Evolutionary conservation across 2,329 filamentous ascomycete species (phyloP).

Genomic region (Aspergillus viridinutans): DNA sequence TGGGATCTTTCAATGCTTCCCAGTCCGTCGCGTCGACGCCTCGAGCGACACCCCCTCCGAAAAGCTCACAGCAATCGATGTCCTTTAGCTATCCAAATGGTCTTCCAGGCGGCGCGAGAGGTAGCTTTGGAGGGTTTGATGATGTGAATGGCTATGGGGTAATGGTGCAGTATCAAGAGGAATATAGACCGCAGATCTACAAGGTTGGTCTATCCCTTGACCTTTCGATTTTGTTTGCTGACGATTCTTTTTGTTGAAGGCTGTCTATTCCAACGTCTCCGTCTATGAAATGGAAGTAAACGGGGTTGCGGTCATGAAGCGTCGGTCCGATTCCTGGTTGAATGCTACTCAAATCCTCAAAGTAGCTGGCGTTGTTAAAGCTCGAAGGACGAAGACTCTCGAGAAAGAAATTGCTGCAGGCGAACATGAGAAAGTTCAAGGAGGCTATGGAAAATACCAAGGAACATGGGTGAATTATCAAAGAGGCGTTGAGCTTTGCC

Average conservation of each 20-base stretch:
- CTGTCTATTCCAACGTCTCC: conserved; percentile 89
- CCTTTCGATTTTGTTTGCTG: conserved; percentile 6
- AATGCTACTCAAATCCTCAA: conserved; percentile 99
- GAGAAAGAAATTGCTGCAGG: conserved; percentile 97
- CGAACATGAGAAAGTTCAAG: conserved; percentile 97
- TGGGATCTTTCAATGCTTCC: conserved; percentile 41
- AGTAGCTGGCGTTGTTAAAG: conserved; percentile 94
- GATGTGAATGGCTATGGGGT: conserved; percentile 39
- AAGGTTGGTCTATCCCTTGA: conserved; percentile 31
- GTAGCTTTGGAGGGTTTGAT: conserved; percentile 37
- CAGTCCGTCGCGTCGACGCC: conserved; percentile 45
- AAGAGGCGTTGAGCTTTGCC: conserved; percentile 85
- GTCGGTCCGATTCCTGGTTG: conserved; percentile 89
- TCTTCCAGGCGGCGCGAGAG: conserved; percentile 27
- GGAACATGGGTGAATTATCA: conserved; percentile 98
- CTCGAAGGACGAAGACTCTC: conserved; percentile 92
- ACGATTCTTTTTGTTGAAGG: conserved; percentile 42
- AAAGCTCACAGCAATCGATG: conserved; percentile 42
- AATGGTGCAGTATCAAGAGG: conserved; percentile 35
- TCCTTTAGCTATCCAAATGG: conserved; percentile 39
- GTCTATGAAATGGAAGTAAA: conserved; percentile 99
- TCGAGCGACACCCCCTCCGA: conserved; percentile 42
- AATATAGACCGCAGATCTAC: conserved; percentile 46
- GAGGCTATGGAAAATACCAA: conserved; percentile 97
- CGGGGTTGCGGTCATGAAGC: conserved; percentile 88